Base-by-base conservation (phyloP, 2,329 filamentous ascomycete genomes). In the Dactylellina haptotyla region DNA sequence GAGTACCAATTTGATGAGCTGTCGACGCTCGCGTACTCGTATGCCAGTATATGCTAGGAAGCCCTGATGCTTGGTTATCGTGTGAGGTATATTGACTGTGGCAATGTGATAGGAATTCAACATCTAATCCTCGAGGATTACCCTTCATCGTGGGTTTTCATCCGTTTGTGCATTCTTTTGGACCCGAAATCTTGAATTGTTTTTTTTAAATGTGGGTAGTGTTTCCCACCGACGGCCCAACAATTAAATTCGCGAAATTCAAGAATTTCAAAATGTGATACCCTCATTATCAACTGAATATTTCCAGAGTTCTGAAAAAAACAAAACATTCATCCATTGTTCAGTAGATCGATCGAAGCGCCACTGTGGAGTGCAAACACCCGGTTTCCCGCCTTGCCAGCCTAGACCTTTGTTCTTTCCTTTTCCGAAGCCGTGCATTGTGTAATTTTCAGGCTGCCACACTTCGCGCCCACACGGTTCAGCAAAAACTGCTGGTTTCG, bases 371-470 rank as follows among this genome's bases (percentile, higher is more conserved):
- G 37, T 57, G 12, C 18, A 14, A 59, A 34, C 63, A 67, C 63
- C 63, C 53, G 63, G 63, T 57, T 64, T 59, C 53, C 61, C 59
- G 53, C 18, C 16, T 66, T 56, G 37, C 69, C 69, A 73, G 69
- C 69, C 69, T 73, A 73, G 50, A 45, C 25, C 50, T 65, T 73
- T 73, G 50, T 64, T 73, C 69, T 73, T 73, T 73, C 69, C 69
- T 66, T 66, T 73, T 73, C 30, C 30, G 69, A 61, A 58, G 20
- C n/a, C 0, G 26, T 66, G 69, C 69, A 73, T 66, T 62, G 30
- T 59, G 4, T 23, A 9, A 14, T 37, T 46, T 73, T 73, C 69
- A 73, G 69, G 69, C 69, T 73, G 30, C 67, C 67, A 72, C 48
- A 16, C 46, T 39, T 43, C 39, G 20, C 46, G 58, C 26, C 10